phyloP scores from a whole-genome alignment of 192 early-diverging fungal species.

The Oehlia diaphana region DNA sequence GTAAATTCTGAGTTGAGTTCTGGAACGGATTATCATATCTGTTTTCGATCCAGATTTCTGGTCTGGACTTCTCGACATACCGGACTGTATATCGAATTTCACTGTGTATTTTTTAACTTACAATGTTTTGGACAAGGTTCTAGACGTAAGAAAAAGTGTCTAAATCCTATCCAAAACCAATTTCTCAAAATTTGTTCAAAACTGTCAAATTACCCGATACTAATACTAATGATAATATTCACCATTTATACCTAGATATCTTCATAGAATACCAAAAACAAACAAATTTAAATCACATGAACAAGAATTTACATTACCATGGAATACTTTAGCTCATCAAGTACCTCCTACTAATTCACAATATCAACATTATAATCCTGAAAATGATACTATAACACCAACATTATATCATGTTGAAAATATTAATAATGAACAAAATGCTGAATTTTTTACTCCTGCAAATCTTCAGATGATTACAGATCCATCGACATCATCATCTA shows the following conservation, averaged over 20 bases:
- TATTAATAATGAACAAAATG: neutral
- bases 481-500: neutral
- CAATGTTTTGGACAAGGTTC: too few species aligned
- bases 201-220: neutral
- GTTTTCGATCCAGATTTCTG: too few species aligned
- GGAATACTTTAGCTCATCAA: neutral
- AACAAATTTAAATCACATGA: conserved; percentile 19
- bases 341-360: neutral
- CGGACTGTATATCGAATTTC: too few species aligned
- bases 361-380: neutral
- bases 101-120: too few species aligned
- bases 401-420: neutral
- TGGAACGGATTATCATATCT: too few species aligned
- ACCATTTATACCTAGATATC: neutral
- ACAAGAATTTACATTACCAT: conserved; percentile 10
- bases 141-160: too few species aligned
- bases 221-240: too few species aligned
- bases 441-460: neutral
- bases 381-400: neutral
- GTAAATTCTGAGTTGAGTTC: too few species aligned
- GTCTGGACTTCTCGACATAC: too few species aligned
- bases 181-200: too few species aligned
- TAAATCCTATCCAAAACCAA: too few species aligned
- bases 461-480: neutral
- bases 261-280: conserved; percentile 32